A percentile compares a stretch with the other conserved stretches of the same genome.
Evolutionary conservation across 768 basidiomycete species (phyloP).

Genomic region (Trichaptum fuscoviolaceum): DNA sequence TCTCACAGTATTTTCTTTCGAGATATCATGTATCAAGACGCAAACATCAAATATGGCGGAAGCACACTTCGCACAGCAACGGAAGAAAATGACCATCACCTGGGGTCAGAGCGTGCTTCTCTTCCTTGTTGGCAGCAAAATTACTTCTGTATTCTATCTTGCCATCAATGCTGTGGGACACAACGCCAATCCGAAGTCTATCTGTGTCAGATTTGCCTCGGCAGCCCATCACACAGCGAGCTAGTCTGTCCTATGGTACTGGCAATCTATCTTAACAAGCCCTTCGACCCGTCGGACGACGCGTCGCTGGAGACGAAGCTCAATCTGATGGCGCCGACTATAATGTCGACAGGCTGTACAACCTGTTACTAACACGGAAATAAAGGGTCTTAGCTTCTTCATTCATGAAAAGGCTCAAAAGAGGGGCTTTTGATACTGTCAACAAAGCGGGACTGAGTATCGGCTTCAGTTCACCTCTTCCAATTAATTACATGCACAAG

Average conservation of each 20-base stretch:
- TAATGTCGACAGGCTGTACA: background rate
- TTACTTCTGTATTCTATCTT: background rate
- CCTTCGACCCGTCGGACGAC: background rate
- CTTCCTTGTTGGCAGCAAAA: background rate
- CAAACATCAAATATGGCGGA: background rate
- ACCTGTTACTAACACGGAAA: background rate
- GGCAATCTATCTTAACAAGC: background rate
- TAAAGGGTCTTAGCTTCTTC: background rate
- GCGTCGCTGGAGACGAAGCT: background rate
- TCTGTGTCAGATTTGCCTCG: background rate
- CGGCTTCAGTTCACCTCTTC: too few species aligned
- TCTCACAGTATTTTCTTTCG: too few species aligned
- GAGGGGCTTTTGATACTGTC: too few species aligned
- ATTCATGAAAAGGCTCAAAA: background rate
- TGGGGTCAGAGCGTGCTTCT: conserved; percentile 1
- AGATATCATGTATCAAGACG: background rate
- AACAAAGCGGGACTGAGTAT: too few species aligned
- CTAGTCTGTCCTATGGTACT: background rate
- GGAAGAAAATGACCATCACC: background rate
- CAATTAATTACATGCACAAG: too few species aligned
- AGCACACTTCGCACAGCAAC: background rate
- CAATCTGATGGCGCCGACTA: background rate
- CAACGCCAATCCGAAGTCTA: background rate
- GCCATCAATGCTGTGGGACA: background rate
- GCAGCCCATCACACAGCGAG: background rate